Conservation (phyloP, 257 asterid genomes). For the Capsicum baccatum region DNA sequence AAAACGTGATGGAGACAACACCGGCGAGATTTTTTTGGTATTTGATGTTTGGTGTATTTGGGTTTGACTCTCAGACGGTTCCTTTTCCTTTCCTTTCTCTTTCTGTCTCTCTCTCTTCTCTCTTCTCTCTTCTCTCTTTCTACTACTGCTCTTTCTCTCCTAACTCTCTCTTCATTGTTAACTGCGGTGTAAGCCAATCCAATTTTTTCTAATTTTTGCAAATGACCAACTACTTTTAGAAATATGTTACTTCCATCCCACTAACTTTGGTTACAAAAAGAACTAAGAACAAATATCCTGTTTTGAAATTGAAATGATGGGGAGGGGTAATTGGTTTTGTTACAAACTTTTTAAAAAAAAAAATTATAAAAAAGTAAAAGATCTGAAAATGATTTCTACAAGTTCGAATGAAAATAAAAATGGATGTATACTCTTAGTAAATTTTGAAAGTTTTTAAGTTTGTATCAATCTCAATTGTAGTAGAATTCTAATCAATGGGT, state of each 20-base stretch:
- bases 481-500: not conserved
- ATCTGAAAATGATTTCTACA: not conserved
- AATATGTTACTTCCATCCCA: slow-evolving; percentile 26
- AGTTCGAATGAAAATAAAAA: not conserved
- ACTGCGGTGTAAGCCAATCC: slow-evolving; percentile 36
- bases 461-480: not conserved
- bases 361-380: not conserved
- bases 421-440: not conserved
- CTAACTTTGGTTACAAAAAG: not conserved
- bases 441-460: not conserved
- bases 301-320: not conserved
- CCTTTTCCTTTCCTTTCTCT: slow-evolving; percentile 4
- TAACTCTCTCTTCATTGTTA: slow-evolving; percentile 30
- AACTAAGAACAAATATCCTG: not conserved
- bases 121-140: not conserved
- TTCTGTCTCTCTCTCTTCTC: not conserved
- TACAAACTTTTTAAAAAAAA: not conserved
- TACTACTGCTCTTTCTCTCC: not conserved
- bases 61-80: slow-evolving; percentile 52
- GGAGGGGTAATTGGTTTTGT: not conserved
- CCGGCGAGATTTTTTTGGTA: slow-evolving; percentile 30
- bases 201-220: not conserved
- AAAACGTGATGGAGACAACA: slow-evolving; percentile 23
- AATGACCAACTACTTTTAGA: slow-evolving; percentile 8
- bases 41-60: slow-evolving; percentile 30